Base-by-base conservation (phyloP, 169 alveolate species). In the Blepharisma undulans region DNA sequence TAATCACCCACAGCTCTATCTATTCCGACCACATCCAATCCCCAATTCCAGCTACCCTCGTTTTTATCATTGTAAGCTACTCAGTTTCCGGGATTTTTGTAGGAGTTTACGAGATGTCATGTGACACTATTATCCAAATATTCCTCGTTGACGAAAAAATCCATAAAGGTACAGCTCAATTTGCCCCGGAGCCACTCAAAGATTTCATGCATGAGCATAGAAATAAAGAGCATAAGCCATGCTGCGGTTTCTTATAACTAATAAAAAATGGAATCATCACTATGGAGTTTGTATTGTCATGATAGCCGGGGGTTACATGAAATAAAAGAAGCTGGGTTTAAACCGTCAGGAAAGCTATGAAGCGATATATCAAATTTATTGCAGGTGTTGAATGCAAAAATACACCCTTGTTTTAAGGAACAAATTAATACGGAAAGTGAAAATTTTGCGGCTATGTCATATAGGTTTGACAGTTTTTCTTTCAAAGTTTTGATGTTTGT, bases 111-210 rank as follows among this genome's bases (percentile, higher is more conserved):
- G 80, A 60, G 30, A 30, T 66, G 90, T 29, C 84, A 25, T 60
- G 84, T 71, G 90, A 86, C 36, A 66, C 90, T 10, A 86, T 86
- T 16, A 60, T 86, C 29, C 90, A 86, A 27, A 48, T 59, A 12
- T 86, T 22, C 36, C 29, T 86, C 2, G 29, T 86, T 16, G 90
- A 86, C n/a, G 76, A 86, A 27, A 60, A 27, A 27, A 29, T 86
- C 6, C 90, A 86, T 72, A 86, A 66, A 72, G 90, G 71, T 25
- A 6, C 33, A 2, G 29, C 90, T 71, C 72, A 19, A 18, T 86
- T 66, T 86, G 90, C 90, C 6, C 90, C 90, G 60, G 90, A 86
- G 36, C 90, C 90, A n/a, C 27, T 86, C 7, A n/a, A 86, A 29
- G 90, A 86, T 25, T 86, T 86, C n/a, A 86, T 86, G 90, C 30